A percentile compares a stretch with the other conserved stretches of the same genome.
phyloP scores from a whole-genome alignment of 768 basidiomycete genomes.

The Pisolithus marmoratus region DNA sequence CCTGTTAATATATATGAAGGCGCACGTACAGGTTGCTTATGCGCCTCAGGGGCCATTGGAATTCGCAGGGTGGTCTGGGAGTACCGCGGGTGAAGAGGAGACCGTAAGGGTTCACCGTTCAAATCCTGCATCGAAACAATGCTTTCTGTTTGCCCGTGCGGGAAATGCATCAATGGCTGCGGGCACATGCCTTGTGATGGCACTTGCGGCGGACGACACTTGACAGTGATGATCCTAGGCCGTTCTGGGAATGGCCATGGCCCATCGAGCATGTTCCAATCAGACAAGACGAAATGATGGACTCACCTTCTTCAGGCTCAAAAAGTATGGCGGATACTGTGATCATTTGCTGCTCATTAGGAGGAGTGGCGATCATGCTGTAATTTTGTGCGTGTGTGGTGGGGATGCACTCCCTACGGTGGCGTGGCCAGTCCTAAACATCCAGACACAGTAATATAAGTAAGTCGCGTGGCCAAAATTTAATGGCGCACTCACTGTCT shows the following conservation, averaged over 20 bases:
- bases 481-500: slow-evolving; percentile 40
- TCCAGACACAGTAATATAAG: slow-evolving; percentile 5
- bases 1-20: no score
- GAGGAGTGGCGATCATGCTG: slow-evolving; percentile 70
- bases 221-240: slow-evolving; percentile 63
- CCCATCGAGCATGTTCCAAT: slow-evolving; percentile 1
- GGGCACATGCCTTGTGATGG: slow-evolving; percentile 71
- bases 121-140: slow-evolving; percentile 79
- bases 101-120: slow-evolving; percentile 75
- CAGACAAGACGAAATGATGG: slow-evolving; percentile 1
- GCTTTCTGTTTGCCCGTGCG: slow-evolving; percentile 51
- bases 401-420: slow-evolving; percentile 65
- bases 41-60: slow-evolving; percentile 32
- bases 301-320: slow-evolving; percentile 66
- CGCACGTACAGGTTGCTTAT: no score
- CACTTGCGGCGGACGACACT: slow-evolving; percentile 66
- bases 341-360: slow-evolving; percentile 60
- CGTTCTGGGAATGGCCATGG: slow-evolving; percentile 46
- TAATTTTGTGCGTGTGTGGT: slow-evolving; percentile 40
- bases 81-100: slow-evolving; percentile 81
- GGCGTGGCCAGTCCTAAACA: slow-evolving; percentile 72
- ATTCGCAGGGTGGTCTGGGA: slow-evolving; percentile 55
- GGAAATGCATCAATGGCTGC: slow-evolving; percentile 57
- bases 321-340: slow-evolving; percentile 75
- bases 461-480: slow-evolving; percentile 12